Base-by-base conservation (phyloP, 345 rosid species). In the Theobroma cacao region DNA sequence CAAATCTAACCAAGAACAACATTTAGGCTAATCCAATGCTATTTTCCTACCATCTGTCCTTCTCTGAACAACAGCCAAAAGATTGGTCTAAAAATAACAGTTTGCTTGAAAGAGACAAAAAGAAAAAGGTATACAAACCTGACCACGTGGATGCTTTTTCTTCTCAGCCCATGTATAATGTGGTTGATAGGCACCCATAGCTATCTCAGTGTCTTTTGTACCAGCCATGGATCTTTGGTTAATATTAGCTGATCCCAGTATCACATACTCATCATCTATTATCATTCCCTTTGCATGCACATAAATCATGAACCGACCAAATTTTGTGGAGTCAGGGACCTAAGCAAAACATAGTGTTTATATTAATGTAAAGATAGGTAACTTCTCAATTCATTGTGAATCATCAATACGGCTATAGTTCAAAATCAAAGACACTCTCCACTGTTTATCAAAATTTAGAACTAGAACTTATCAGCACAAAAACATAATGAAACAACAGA, bases 161-260 rank as follows among this genome's bases (percentile, higher is more conserved):
- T 87, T 91, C 66, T 74, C 2, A 53, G 79, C 75, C 90, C 98
- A 92, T 12, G 98, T 79, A 77, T 91, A 84, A 85, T 89, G 88
- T 33, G 98, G 99, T 82, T 96, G 99, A 81, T 96, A 96, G 14
- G 97, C 93, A 72, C 98, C 99, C 99, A 96, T 87, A 34, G 95
- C 95, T 70, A 88, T 87, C 89, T 91, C 95, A 11, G 90, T 87
- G 81, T 91, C 95, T 76, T 86, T 89, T 26, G 91, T 78, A 38
- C 93, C 95, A 75, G 90, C 93, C 91, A 91, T 84, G 48, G 95
- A 91, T 80, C 95, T 87, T 83, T 91, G 95, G 83, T 91, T 91
- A 69, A 91, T 87, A 82, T 91, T 91, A 24, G 95, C 95, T 11
- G 93, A 91, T 80, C 93, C 95, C 12, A 89, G 8, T 65, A 91